Evolutionary conservation across 192 early-diverging fungal species (phyloP).

Genomic region (Linderina pennispora): DNA sequence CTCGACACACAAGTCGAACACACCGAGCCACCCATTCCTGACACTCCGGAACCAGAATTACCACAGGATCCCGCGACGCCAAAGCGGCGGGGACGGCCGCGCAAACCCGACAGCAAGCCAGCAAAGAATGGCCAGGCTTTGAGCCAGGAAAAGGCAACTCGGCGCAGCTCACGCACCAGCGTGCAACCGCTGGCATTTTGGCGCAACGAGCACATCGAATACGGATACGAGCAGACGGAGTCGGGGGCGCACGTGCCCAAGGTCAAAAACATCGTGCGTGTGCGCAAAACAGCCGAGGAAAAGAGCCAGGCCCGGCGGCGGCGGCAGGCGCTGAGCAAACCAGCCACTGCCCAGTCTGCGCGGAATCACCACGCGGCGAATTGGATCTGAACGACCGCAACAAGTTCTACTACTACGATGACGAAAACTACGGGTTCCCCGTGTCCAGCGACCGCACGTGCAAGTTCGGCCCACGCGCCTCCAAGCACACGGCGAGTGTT

Average conservation of each 20-base stretch:
- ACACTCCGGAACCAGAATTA: too few species aligned
- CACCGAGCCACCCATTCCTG: too few species aligned
- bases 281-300: slow-evolving; percentile 41
- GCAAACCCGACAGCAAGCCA: too few species aligned
- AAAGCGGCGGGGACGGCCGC: too few species aligned
- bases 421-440: slow-evolving; percentile 35
- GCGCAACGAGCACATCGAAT: slow-evolving; percentile 48
- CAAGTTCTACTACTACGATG: slow-evolving; percentile 40
- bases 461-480: slow-evolving; percentile 22
- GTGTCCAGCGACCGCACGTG: slow-evolving; percentile 7
- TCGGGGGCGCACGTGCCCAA: slow-evolving; percentile 18
- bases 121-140: too few species aligned
- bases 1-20: too few species aligned
- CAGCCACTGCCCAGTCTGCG: slow-evolving; percentile 14
- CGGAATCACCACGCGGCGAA: slow-evolving; percentile 16
- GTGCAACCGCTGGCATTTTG: slow-evolving; percentile 37
- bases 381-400: slow-evolving; percentile 19
- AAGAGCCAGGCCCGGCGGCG: slow-evolving; percentile 31
- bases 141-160: slow-evolving; percentile 5
- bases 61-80: too few species aligned
- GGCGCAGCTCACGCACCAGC: slow-evolving; percentile 32
- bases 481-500: too few species aligned
- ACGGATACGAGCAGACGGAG: slow-evolving; percentile 17
- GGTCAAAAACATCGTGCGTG: slow-evolving; percentile 36
- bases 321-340: slow-evolving; percentile 2